Base-by-base conservation (phyloP, 495 filamentous ascomycete species). In the Hypoxylon intermedium region DNA sequence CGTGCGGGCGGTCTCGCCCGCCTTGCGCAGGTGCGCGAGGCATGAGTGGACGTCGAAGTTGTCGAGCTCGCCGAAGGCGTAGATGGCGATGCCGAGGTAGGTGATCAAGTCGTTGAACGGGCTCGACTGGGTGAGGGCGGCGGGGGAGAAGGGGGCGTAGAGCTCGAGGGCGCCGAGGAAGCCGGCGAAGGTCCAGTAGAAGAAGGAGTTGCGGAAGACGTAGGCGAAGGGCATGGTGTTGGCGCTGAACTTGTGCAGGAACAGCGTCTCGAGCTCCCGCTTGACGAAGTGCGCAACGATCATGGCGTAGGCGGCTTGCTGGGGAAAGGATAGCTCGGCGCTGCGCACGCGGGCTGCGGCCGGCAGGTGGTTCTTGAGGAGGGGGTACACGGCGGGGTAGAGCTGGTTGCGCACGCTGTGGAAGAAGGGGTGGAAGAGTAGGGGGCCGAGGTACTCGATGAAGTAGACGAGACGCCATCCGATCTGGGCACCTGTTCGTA, bases 371-470 rank as follows among this genome's bases (percentile, higher is more conserved):
- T 65, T 65, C 58, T 61, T 73, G 49, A 75, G 69, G 70, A 69
- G 71, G 43, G 69, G 75, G 72, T 70, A 85, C 47, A 82, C 75
- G 72, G 84, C 82, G 66, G 76, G 78, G 77, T 92, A 94, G 65
- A 96, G 77, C 68, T 87, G 83, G 2, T 87, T 83, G 20, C 91
- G 90, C 45, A 93, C 74, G 58, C 82, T 86, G 65, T 92, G 78
- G 66, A 83, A 75, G 33, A 87, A 79, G 21, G 85, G 67, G 87
- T 96, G 93, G 77, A 97, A 90, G 66, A 97, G 72, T 60, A 98
- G 85, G n/a, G 94, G 94, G 6, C 94, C 94, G 53, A 92, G 77
- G 75, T 98, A 98, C 79, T 98, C 94, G 73, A 97, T 85, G 54
- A 96, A 75, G 78, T 92, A 98, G 67, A 97, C 95, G 47, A 91